Evolutionary conservation across 2,329 filamentous ascomycete species (phyloP).

Genomic region (Ploettnerulaceae sp.): DNA sequence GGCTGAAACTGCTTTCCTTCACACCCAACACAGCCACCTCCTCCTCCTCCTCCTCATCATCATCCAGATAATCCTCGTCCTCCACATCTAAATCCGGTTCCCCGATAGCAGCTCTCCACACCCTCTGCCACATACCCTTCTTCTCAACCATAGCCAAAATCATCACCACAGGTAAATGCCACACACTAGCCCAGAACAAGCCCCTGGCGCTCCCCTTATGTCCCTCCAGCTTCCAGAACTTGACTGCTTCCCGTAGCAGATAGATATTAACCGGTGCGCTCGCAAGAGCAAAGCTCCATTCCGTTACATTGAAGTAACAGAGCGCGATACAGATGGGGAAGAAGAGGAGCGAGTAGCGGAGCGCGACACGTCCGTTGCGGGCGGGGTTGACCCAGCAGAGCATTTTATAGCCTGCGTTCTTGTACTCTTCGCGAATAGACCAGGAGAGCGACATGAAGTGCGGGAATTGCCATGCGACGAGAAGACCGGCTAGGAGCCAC

Average conservation of each 20-base stretch:
- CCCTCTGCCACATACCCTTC: conserved; percentile 81
- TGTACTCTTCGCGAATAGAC: conserved; percentile 86
- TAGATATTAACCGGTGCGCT: conserved; percentile 81
- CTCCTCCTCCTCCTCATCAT: conserved; percentile 50
- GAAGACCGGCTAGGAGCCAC: conserved; percentile 77
- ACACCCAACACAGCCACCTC: conserved; percentile 34
- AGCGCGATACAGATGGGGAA: conserved; percentile 80
- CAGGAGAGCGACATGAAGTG: conserved; percentile 96
- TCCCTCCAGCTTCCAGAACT: conserved; percentile 76
- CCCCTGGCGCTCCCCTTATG: conserved; percentile 74
- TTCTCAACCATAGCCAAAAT: conserved; percentile 89
- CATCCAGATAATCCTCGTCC: conserved; percentile 32
- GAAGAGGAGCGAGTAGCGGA: conserved; percentile 81
- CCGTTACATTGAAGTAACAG: conserved; percentile 75
- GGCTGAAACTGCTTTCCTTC: conserved; percentile 11
- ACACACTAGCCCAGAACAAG: conserved; percentile 96
- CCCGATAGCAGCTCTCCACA: conserved; percentile 67
- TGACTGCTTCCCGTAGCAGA: conserved; percentile 73
- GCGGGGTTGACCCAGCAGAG: conserved; percentile 82
- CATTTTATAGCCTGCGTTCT: conserved; percentile 63
- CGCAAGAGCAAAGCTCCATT: conserved; percentile 77
- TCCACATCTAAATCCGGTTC: conserved; percentile 49
- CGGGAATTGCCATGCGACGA: conserved; percentile 97
- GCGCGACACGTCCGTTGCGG: conserved; percentile 77
- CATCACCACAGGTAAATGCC: conserved; percentile 87